Base-by-base conservation (phyloP, 2,329 filamentous ascomycete species). In the Alternaria ventricosa region DNA sequence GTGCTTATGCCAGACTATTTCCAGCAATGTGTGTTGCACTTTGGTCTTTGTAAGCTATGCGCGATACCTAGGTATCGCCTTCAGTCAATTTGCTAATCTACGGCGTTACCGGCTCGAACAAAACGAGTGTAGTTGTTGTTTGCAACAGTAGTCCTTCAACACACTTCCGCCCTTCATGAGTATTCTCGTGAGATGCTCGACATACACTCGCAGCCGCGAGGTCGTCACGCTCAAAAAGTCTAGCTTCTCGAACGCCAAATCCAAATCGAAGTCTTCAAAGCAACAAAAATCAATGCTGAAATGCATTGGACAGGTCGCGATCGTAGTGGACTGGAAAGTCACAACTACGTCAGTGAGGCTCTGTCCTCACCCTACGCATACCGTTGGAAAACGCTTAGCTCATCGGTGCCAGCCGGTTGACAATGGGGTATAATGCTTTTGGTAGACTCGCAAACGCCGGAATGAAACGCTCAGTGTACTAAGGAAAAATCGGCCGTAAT, bases 321-420 rank as follows among this genome's bases (percentile, higher is more conserved):
- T 54, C 50, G 45, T 56, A 53, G 41, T 33, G 45, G 50, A 59
- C 30, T 27, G 22, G 9, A 43, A 25, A 47, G 51, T 56, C 60
- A 22, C 45, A 64, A 50, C 36, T 50, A 61, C 28, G 51, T 47
- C 47, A 51, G 61, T 56, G 33, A 60, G 56, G 50, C 56, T 60
- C 56, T 60, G 50, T 50, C 60, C 53, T 58, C 54, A 44, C 28
- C 53, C 49, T 63, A 43, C 56, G 50, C 44, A 55, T 55, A 60
- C 60, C 56, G 60, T 60, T 63, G 60, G 60, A 55, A 55, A 55
- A 63, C 45, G 50, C 50, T 63, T 45, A 63, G 55, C 33, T 55
- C 44, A 60, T 61, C 61, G 67, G 67, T 61, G 54, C 67, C 63
- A 67, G 67, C 69, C 69, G 61, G 62, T 64, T 60, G 64, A 61